Percentiles rank a stretch among this genome's conserved stretches.
phyloP scores from a whole-genome alignment of 192 early-diverging fungal genomes.

The Umbelopsis sp. region DNA sequence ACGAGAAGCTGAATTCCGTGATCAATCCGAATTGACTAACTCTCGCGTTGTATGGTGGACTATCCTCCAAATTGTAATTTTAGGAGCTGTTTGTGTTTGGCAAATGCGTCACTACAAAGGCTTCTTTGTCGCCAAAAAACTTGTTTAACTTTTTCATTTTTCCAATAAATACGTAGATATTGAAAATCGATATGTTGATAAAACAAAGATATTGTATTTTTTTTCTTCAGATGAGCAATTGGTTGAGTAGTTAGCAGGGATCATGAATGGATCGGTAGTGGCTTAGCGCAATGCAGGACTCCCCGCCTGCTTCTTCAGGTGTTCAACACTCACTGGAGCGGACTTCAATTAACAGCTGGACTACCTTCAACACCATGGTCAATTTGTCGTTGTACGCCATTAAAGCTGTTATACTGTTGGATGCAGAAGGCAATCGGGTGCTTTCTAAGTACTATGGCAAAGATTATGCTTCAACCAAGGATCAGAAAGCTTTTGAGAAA shows the following conservation, averaged over 20 bases:
- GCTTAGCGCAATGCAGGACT: background rate
- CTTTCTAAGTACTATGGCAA: conserved; percentile 89
- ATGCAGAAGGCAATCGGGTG: conserved; percentile 89
- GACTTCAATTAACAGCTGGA: background rate
- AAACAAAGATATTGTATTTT: background rate
- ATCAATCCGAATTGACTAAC: conserved; percentile 84
- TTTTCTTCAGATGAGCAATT: background rate
- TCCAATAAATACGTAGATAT: conserved; percentile 22
- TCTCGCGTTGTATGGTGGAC: conserved; percentile 85
- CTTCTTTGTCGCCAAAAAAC: conserved; percentile 92
- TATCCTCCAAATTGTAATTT: conserved; percentile 78
- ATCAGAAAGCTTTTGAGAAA: conserved; percentile 91
- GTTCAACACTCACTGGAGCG: conserved; percentile 11
- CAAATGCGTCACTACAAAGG: conserved; percentile 83
- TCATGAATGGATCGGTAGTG: background rate
- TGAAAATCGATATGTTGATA: background rate
- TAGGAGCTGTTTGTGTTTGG: conserved; percentile 80
- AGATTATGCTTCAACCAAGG: conserved; percentile 60
- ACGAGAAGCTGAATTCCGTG: conserved; percentile 88
- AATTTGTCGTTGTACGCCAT: conserved; percentile 86
- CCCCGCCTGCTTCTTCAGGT: background rate
- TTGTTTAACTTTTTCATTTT: conserved; percentile 59
- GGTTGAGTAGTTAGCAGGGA: background rate
- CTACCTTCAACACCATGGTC: conserved; percentile 51
- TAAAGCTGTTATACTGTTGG: conserved; percentile 88